Conservation (phyloP, 1,284 basidiomycete species). For the Polyporus tsugae region DNA sequence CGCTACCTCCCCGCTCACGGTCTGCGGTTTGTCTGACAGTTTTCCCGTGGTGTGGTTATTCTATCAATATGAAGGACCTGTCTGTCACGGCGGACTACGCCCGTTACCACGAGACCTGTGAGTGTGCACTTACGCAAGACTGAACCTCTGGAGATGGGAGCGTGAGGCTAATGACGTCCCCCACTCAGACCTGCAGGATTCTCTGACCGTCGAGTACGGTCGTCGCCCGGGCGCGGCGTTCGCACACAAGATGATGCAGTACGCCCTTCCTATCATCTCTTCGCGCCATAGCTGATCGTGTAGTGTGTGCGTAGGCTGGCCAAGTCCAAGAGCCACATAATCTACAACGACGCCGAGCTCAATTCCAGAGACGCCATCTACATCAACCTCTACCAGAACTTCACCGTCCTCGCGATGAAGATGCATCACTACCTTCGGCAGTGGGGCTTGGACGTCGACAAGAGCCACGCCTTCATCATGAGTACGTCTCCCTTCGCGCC, state of each 20-base stretch:
- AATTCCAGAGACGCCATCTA: constrained; percentile 74
- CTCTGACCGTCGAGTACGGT: constrained; percentile 71
- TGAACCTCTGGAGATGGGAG: neutral
- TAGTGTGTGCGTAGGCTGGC: constrained; percentile 55
- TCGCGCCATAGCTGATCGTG: constrained; percentile 6
- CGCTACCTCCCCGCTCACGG: neutral
- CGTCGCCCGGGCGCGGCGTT: constrained; percentile 67
- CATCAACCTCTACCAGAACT: constrained; percentile 88
- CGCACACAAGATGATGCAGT: constrained; percentile 76
- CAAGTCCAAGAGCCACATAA: constrained; percentile 73
- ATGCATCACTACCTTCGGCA: constrained; percentile 83
- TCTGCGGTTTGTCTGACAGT: constrained; percentile 48
- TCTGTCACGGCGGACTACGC: constrained; percentile 81
- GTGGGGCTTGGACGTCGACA: constrained; percentile 57
- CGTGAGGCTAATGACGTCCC: neutral
- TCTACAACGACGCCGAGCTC: constrained; percentile 81
- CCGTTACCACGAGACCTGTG: constrained; percentile 68
- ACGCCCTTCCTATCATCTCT: constrained; percentile 32
- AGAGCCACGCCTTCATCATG: constrained; percentile 58
- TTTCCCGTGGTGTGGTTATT: constrained; percentile 92
- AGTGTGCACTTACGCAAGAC: constrained; percentile 34
- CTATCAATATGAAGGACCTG: constrained; percentile 79
- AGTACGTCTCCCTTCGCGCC: constrained; percentile 48
- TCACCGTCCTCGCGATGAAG: constrained; percentile 89
- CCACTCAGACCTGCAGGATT: constrained; percentile 59